phyloP scores from a whole-genome alignment of 352 stramenopile species.

The Pythium brassicae region DNA sequence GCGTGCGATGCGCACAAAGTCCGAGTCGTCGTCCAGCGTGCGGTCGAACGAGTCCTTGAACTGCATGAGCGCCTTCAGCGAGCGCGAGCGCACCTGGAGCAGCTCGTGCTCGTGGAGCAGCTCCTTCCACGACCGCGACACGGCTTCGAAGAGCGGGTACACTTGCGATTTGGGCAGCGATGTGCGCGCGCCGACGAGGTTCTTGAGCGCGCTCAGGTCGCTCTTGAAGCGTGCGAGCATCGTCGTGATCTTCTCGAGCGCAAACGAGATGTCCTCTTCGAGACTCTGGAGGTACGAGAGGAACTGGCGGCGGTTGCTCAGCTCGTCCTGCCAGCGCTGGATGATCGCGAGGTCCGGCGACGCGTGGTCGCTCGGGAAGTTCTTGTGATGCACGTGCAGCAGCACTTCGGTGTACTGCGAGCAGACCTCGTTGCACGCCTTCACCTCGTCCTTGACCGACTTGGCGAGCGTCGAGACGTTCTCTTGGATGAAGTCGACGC shows the following conservation, averaged over 20 bases:
- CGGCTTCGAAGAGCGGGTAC: constrained; percentile 91
- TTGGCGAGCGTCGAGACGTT: constrained; percentile 37
- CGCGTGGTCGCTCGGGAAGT: constrained; percentile 12
- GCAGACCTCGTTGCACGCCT: constrained; percentile 65
- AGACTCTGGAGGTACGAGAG: constrained; percentile 88
- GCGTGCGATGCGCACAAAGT: constrained; percentile 47
- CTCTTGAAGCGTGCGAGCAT: constrained; percentile 66
- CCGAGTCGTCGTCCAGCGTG: constrained; percentile 45
- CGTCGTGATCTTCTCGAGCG: constrained; percentile 71
- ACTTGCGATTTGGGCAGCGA: constrained; percentile 93
- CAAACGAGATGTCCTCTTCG: constrained; percentile 89
- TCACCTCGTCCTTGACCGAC: constrained; percentile 54
- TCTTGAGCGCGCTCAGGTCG: constrained; percentile 66
- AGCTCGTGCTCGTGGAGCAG: constrained; percentile 70
- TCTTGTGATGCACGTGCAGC: constrained; percentile 64
- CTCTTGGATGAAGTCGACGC: constrained; percentile 52
- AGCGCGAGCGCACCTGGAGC: constrained; percentile 57
- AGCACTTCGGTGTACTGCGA: constrained; percentile 81
- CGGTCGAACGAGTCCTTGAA: constrained; percentile 75
- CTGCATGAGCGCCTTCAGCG: constrained; percentile 60
- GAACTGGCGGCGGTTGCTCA: constrained; percentile 91
- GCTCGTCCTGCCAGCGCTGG: constrained; percentile 88
- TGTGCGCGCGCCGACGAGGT: constrained; percentile 78
- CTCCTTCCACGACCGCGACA: constrained; percentile 84
- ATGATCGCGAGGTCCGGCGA: constrained; percentile 35